Evolutionary conservation across 176 grass and related monocot genomes (phyloP), one percentile per base, ranked within the genome.

Genomic region (Ananas comosus): DNA sequence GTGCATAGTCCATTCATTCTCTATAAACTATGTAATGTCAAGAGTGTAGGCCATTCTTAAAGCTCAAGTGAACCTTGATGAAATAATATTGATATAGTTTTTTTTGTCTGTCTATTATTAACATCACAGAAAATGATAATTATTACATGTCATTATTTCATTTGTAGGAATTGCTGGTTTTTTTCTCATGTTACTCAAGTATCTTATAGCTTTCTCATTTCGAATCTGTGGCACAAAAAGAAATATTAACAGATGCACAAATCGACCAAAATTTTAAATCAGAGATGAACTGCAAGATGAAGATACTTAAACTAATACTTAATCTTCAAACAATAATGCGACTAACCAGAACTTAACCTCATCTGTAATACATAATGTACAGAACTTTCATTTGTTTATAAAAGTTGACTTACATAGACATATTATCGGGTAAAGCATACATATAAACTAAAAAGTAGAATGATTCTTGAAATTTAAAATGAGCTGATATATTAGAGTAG

Each of bases 191-290:
- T 74, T 85, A 51, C 29, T 53, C 51, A 92, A 80, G 74, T 92
- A 88, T 79, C 83, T 83, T 27, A 77, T 79, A 72, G 85, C 89
- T 64, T 92, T 92, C 65, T 92, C 89, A 75, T 92, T 92, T 78
- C 89, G 76, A 75, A 92, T 88, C 89, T 91, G 54, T 59, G 72
- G 27, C 10, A 74, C 5, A 50, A 68, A 59, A 51, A 66, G 51
- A 61, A 42, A 52, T 3, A 72, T 14, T 70, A 48, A 70, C 12
- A 64, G 29, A 47, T 2, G n/a, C 65, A 48, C 16, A 49, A 0
- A n/a, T 16, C 6, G 14, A 59, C 13, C 54, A 21, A 59, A 59
- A 14, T 19, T 18, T 16, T 19, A 61, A 18, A 61, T n/a, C 56
- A 47, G 5, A 2, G 14, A 48, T 48, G n/a, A 67, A 67, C 28